Conservation (phyloP, 345 rosid genomes). For the Luvunga scandens region DNA sequence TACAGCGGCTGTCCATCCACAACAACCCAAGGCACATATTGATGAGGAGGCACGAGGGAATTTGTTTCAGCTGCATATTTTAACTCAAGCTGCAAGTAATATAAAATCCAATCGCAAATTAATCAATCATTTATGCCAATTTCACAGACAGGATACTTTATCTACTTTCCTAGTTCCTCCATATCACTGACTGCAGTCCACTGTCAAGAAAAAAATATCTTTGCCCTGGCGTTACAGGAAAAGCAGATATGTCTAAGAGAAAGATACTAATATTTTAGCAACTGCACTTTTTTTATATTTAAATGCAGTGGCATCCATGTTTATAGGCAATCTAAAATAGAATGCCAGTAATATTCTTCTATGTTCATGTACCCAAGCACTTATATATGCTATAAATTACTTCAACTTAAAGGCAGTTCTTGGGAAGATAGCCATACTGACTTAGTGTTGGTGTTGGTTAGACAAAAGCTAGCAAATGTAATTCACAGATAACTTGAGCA, state of each 20-base stretch:
- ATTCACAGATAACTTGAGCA: background rate
- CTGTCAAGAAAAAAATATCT: background rate
- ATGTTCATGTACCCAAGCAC: background rate
- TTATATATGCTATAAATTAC: background rate
- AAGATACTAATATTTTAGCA: background rate
- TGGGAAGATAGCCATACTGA: background rate
- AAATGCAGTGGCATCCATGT: background rate
- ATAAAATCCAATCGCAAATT: background rate
- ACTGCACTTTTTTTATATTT: background rate
- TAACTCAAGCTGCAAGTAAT: constrained; percentile 67
- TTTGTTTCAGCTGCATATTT: constrained; percentile 78
- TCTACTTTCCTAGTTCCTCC: background rate
- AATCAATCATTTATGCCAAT: background rate
- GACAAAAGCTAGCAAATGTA: background rate
- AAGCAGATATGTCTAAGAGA: background rate
- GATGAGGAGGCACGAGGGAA: constrained; percentile 82
- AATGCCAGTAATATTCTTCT: background rate
- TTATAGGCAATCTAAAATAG: background rate
- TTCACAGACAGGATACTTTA: background rate
- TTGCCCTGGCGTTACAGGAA: background rate
- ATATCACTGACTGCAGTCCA: background rate
- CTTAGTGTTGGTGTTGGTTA: background rate
- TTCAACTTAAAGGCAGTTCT: background rate
- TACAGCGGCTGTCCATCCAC: constrained; percentile 93
- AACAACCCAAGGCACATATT: constrained; percentile 92